phyloP scores from a whole-genome alignment of 495 filamentous ascomycete genomes.

The Podospora anserina region DNA sequence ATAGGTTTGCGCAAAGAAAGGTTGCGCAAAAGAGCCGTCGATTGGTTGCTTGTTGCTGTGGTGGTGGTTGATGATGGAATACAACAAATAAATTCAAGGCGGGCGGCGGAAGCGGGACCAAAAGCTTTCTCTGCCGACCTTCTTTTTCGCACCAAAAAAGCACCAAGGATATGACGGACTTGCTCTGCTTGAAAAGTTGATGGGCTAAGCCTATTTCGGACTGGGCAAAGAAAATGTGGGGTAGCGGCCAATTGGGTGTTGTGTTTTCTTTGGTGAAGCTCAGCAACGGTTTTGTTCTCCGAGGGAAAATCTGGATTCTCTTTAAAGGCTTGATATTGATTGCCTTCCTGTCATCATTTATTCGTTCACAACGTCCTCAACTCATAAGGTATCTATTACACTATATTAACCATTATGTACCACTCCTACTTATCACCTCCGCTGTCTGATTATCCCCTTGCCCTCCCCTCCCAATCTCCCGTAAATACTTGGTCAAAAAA shows the following conservation, averaged over 20 bases:
- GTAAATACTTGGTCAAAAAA: background rate
- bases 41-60: background rate
- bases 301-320: too few relatives aligned
- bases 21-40: background rate
- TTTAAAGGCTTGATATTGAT: background rate
- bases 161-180: background rate
- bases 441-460: background rate
- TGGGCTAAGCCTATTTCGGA: background rate
- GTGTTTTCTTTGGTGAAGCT: background rate
- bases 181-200: background rate
- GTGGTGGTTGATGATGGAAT: background rate
- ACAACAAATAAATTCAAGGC: background rate
- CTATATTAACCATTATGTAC: background rate
- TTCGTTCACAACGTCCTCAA: too few relatives aligned
- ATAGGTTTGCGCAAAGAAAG: background rate
- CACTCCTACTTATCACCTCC: background rate
- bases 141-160: background rate
- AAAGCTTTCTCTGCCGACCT: background rate
- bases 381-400: background rate
- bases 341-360: too few relatives aligned
- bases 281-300: background rate
- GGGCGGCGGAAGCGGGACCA: background rate
- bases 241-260: background rate
- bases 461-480: background rate
- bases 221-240: background rate